Percentiles rank a stretch among this genome's conserved stretches.
These are phyloP conservation scores for Anthracocystis setariae DNA, from an alignment of 1,284 basidiomycete genomes.

Conservation along the genomic window DNA sequence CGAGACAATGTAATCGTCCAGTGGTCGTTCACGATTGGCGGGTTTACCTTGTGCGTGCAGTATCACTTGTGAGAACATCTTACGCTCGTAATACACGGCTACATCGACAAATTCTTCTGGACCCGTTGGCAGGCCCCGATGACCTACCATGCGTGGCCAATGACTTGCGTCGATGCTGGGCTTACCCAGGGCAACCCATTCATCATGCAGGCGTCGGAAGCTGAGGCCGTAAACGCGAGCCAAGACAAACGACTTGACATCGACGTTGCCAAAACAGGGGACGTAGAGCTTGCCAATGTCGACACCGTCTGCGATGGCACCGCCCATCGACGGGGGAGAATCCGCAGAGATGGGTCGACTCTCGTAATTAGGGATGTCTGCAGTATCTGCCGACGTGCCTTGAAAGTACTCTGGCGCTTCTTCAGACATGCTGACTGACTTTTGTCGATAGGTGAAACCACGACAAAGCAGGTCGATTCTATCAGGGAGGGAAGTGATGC, in stretches of 20 bases:
- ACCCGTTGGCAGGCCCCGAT: slow-evolving; percentile 25
- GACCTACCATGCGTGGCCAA: slow-evolving; percentile 36
- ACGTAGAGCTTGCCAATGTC: slow-evolving; percentile 18
- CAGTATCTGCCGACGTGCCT: neutral
- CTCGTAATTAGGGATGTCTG: neutral
- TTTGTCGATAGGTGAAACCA: too few relatives aligned
- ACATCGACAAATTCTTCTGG: slow-evolving; percentile 22
- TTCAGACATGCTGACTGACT: slow-evolving; percentile 12
- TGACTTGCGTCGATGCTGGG: slow-evolving; percentile 33
- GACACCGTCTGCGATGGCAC: neutral
- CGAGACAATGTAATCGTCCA: slow-evolving; percentile 32
- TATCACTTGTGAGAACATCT: slow-evolving; percentile 25
- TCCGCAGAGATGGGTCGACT: neutral
- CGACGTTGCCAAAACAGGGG: slow-evolving; percentile 34
- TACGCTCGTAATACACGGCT: slow-evolving; percentile 33
- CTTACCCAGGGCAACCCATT: slow-evolving; percentile 33
- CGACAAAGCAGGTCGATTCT: neutral
- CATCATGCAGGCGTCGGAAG: slow-evolving; percentile 38
- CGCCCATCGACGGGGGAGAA: neutral
- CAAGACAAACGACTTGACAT: slow-evolving; percentile 23
- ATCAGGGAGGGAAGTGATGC: slow-evolving; percentile 16
- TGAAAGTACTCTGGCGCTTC: neutral
- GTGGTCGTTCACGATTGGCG: slow-evolving; percentile 28
- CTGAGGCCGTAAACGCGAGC: slow-evolving; percentile 35
- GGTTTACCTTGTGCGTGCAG: slow-evolving; percentile 25